Percentiles rank a stretch among this genome's conserved stretches.
Evolutionary conservation across 2,329 filamentous ascomycete species (phyloP).

Genomic region (Gyromitra esculenta): DNA sequence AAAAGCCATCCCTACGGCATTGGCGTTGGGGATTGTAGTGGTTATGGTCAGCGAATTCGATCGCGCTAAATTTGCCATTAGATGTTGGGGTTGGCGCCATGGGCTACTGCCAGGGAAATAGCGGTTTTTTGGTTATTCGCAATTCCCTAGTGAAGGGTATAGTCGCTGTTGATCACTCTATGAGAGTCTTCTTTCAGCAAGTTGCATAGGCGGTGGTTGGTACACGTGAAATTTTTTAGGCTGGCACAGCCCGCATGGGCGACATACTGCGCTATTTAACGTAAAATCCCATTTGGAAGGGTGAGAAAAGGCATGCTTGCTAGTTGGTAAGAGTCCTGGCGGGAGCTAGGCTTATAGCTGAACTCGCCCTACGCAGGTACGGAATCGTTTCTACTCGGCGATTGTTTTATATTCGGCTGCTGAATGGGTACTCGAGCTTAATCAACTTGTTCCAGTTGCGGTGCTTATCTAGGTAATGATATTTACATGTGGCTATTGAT

Average conservation of each 20-base stretch:
- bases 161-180: neutral
- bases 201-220: neutral
- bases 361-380: neutral
- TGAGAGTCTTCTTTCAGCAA: neutral
- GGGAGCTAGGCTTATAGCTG: neutral
- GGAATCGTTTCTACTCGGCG: neutral
- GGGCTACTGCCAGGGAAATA: neutral
- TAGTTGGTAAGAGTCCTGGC: neutral
- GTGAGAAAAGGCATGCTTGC: neutral
- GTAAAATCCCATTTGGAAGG: neutral
- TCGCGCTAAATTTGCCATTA: neutral
- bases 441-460: neutral
- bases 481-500: neutral
- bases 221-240: neutral
- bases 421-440: neutral
- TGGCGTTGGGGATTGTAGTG: neutral
- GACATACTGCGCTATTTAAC: neutral
- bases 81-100: neutral
- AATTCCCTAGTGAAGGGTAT: neutral
- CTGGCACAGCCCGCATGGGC: neutral
- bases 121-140: neutral
- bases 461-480: neutral
- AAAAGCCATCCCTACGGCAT: neutral
- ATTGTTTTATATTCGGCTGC: neutral
- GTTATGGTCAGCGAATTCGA: neutral